These are phyloP conservation scores for Neospermospora avenae DNA, from an alignment of 2,329 filamentous ascomycete genomes.

Conservation along the genomic window DNA sequence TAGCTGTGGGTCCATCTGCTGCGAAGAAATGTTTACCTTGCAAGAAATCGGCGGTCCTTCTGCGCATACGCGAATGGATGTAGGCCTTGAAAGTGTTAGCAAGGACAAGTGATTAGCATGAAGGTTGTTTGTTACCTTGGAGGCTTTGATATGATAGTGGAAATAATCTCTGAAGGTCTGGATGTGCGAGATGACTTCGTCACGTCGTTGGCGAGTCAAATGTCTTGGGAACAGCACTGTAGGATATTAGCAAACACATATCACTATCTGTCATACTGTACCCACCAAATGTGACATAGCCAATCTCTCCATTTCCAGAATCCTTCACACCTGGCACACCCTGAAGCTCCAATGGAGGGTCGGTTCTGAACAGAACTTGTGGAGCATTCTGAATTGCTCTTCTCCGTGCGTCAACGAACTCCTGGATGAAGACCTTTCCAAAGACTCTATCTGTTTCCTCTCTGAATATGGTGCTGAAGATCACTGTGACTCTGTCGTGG, in stretches of 20 bases:
- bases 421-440: slow-evolving; percentile 96
- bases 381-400: slow-evolving; percentile 97
- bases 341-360: slow-evolving; percentile 88
- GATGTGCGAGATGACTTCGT: slow-evolving; percentile 96
- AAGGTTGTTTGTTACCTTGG: slow-evolving; percentile 57
- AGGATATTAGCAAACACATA: slow-evolving; percentile 15
- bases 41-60: slow-evolving; percentile 95
- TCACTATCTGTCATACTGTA: slow-evolving; percentile 8
- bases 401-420: slow-evolving; percentile 94
- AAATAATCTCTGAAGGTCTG: slow-evolving; percentile 99
- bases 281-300: slow-evolving; percentile 95
- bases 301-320: slow-evolving; percentile 78
- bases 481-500: slow-evolving; percentile 95
- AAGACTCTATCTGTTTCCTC: slow-evolving; percentile 98
- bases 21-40: slow-evolving; percentile 63
- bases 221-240: slow-evolving; percentile 93
- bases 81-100: slow-evolving; percentile 60
- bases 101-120: slow-evolving; percentile 5
- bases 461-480: slow-evolving; percentile 96
- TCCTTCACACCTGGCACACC: slow-evolving; percentile 78
- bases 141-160: slow-evolving; percentile 99
- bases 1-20: slow-evolving; percentile 29
- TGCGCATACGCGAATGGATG: slow-evolving; percentile 97
- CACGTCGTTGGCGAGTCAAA: slow-evolving; percentile 82
- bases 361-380: slow-evolving; percentile 93